Evolutionary conservation across 1,284 basidiomycete species (phyloP).

Genomic region (Leucoagaricus sp.): DNA sequence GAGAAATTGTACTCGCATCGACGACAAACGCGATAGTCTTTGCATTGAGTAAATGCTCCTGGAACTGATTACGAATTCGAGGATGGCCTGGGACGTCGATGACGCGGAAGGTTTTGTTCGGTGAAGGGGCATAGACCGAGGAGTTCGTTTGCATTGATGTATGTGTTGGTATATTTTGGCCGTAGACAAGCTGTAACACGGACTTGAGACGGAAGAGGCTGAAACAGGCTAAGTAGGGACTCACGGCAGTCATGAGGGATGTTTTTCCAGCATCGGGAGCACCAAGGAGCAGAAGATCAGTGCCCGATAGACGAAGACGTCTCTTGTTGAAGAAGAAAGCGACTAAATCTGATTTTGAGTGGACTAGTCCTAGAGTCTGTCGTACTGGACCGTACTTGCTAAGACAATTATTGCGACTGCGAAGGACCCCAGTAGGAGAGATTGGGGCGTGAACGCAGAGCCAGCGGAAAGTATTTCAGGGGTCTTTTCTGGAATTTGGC

Average conservation of each 20-base stretch:
- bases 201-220: not conserved
- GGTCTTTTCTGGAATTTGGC: conserved; percentile 20
- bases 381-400: conserved; percentile 27
- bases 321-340: conserved; percentile 42
- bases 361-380: not conserved
- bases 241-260: conserved; percentile 49
- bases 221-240: conserved; percentile 16
- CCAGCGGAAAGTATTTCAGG: conserved; percentile 29
- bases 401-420: conserved; percentile 34
- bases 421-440: conserved; percentile 30
- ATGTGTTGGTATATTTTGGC: conserved; percentile 63
- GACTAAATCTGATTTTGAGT: conserved; percentile 26
- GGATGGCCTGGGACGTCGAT: conserved; percentile 81
- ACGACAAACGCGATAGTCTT: conserved; percentile 74
- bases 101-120: conserved; percentile 49
- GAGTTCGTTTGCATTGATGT: conserved; percentile 75
- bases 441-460: conserved; percentile 26
- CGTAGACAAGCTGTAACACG: conserved; percentile 57
- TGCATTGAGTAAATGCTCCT: conserved; percentile 58
- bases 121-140: conserved; percentile 44
- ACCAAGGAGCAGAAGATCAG: conserved; percentile 65
- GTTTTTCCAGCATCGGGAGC: conserved; percentile 77
- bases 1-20: conserved; percentile 72
- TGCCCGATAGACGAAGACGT: conserved; percentile 50
- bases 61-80: conserved; percentile 70